A percentile compares a stretch with the other conserved stretches of the same genome.
These are phyloP conservation scores for Rubroshorea leprosula DNA, from an alignment of 345 rosid species.

Conservation along the genomic window DNA sequence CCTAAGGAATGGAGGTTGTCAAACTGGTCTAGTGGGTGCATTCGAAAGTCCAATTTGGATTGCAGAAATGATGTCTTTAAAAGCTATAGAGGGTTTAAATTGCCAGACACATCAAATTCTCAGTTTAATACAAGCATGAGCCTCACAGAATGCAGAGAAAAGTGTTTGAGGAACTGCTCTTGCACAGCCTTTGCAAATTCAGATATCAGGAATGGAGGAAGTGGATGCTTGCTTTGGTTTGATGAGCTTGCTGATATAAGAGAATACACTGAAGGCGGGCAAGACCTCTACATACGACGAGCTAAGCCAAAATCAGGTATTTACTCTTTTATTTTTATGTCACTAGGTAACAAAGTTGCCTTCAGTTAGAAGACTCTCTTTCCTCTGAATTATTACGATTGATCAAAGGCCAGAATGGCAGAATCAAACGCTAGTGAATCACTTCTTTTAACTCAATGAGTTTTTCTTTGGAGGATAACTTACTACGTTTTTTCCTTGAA, in stretches of 20 bases:
- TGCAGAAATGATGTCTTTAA: conserved; percentile 26
- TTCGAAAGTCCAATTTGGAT: conserved; percentile 10
- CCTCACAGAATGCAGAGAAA: conserved; percentile 17
- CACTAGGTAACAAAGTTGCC: too few relatives aligned
- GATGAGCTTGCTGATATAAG: conserved; percentile 29
- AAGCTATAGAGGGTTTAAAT: conserved; percentile 15
- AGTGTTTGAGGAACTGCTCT: conserved; percentile 26
- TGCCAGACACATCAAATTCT: conserved; percentile 16
- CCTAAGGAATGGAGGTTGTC: conserved; percentile 20
- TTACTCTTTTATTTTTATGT: too few relatives aligned
- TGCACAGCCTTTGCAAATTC: conserved; percentile 22
- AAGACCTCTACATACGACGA: conserved; percentile 28
- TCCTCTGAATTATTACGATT: too few relatives aligned
- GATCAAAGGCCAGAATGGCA: too few relatives aligned
- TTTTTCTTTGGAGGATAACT: too few relatives aligned
- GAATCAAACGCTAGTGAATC: too few relatives aligned
- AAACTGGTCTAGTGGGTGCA: conserved; percentile 28
- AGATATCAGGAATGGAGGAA: conserved; percentile 21
- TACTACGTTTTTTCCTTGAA: too few relatives aligned
- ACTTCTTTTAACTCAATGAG: too few relatives aligned
- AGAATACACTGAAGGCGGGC: conserved; percentile 21
- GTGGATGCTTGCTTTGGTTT: conserved; percentile 40
- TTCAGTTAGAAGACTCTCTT: too few relatives aligned
- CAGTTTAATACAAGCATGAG: conserved; percentile 10
- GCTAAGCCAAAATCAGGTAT: conserved; percentile 27